Evolutionary conservation across 2,329 filamentous ascomycete species (phyloP), one percentile per base, ranked within the genome.

Genomic region (Nannizziopsis arthrosporioides): DNA sequence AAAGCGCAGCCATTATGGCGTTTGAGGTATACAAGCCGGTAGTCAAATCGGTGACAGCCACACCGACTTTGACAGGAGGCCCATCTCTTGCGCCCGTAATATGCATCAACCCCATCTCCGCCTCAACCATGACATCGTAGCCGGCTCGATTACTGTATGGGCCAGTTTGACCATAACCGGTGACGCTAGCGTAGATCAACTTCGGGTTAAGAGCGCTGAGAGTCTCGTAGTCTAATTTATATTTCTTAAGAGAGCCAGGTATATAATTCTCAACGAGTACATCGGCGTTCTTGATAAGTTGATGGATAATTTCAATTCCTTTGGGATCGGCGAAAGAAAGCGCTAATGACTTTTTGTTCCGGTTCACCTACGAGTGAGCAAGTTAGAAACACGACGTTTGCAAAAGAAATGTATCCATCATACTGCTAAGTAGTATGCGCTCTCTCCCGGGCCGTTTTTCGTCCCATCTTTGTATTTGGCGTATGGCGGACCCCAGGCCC

Each of bases 121-220:
- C 92, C 71, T 98, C 92, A 9, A 98, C 90, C 90, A 98, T 98
- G 56, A 98, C 92, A 67, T 98, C 92, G 73, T 98, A 98, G 3
- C 92, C 92, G 2, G 92, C 88, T 11, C 92, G 77, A 54, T 81
- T 78, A 5, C 82, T 80, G 66, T 94, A 94, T 0, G 92, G 92
- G 0, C 92, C 92, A 1, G 85, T 94, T 63, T 98, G 92, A 1
- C 92, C 92, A 61, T 96, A 98, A 1, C 92, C 92, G 0, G 92
- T 98, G 58, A 98, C 94, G 56, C 87, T 94, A 11, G 90, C 88
- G 62, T 98, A 98, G 56, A 98, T 85, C 41, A 98, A 73, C 5
- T 74, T 71, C 0, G 90, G 89, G 61, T 96, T 96, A 63, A 95
- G 81, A 55, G 80, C 76, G 44, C 75, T 77, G 1, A 98, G 68